Evolutionary conservation across 768 basidiomycete genomes (phyloP).

Genomic region (Leucogyrophana mollusca): DNA sequence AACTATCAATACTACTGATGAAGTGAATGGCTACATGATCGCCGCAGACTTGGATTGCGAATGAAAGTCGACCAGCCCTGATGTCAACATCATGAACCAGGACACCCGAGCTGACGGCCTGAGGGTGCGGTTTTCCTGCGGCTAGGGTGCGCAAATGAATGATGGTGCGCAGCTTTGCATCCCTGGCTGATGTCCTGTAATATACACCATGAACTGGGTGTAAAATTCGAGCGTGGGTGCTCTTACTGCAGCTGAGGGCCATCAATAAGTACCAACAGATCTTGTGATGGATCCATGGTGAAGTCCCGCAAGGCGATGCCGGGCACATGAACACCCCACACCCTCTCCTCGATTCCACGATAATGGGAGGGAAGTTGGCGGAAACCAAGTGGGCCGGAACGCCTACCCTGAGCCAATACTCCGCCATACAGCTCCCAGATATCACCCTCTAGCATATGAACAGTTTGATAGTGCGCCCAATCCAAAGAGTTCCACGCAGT

Average conservation of each 20-base stretch:
- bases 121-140: constrained; percentile 43
- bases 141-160: constrained; percentile 47
- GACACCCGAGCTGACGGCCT: constrained; percentile 34
- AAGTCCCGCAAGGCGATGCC: constrained; percentile 51
- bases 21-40: constrained; percentile 53
- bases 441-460: constrained; percentile 42
- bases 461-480: constrained; percentile 30
- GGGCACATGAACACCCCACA: constrained; percentile 41
- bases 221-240: constrained; percentile 1
- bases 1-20: constrained; percentile 21
- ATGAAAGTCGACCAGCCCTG: constrained; percentile 28
- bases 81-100: constrained; percentile 24
- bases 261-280: constrained; percentile 56
- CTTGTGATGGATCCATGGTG: constrained; percentile 64
- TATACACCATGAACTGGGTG: neutral
- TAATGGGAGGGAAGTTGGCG: constrained; percentile 47
- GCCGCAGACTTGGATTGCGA: constrained; percentile 54
- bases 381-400: constrained; percentile 35
- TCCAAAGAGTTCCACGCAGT: constrained; percentile 37
- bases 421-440: constrained; percentile 62
- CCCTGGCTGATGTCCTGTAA: constrained; percentile 9
- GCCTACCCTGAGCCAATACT: constrained; percentile 44
- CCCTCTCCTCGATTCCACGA: constrained; percentile 43
- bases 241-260: constrained; percentile 33
- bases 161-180: constrained; percentile 16